phyloP scores from a whole-genome alignment of 139 green algal species.

The Nannochloris sp. region DNA sequence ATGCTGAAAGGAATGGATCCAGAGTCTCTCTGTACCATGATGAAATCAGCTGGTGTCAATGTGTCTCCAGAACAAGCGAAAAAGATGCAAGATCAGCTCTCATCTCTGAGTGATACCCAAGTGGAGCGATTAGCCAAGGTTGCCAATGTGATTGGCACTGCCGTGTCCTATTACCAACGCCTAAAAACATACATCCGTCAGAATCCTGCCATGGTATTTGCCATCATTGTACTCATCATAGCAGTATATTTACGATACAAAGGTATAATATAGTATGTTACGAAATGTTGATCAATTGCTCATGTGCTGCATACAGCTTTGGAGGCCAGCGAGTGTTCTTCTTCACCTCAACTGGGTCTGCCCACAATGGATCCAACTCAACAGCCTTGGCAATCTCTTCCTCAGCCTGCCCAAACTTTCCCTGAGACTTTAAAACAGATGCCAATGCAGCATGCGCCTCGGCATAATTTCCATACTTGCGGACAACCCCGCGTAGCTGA shows the following conservation, averaged over 20 bases:
- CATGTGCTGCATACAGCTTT: background rate
- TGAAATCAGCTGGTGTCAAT: slow-evolving; percentile 13
- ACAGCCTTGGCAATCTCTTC: background rate
- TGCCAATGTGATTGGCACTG: background rate
- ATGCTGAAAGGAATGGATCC: slow-evolving; percentile 32
- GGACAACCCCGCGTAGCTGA: slow-evolving; percentile 3
- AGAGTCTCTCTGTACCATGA: slow-evolving; percentile 12
- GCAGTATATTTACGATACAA: slow-evolving; percentile 19
- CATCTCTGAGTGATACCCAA: slow-evolving; percentile 17
- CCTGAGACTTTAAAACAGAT: slow-evolving; percentile 17
- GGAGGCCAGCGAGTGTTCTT: slow-evolving; percentile 10
- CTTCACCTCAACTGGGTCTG: background rate
- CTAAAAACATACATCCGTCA: slow-evolving; percentile 9
- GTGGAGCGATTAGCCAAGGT: slow-evolving; percentile 20
- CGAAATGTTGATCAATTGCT: background rate
- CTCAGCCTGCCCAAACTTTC: background rate
- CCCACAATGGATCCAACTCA: slow-evolving; percentile 3
- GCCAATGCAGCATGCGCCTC: slow-evolving; percentile 24
- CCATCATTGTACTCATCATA: slow-evolving; percentile 17
- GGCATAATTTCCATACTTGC: slow-evolving; percentile 21
- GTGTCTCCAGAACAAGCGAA: slow-evolving; percentile 18
- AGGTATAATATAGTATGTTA: slow-evolving; percentile 12
- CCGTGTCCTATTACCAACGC: background rate
- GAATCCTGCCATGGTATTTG: slow-evolving; percentile 14
- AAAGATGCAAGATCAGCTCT: slow-evolving; percentile 4